Evolutionary conservation across 176 grass and related monocot genomes (phyloP), one percentile per base, ranked within the genome.

Genomic region (Carex littledalei): DNA sequence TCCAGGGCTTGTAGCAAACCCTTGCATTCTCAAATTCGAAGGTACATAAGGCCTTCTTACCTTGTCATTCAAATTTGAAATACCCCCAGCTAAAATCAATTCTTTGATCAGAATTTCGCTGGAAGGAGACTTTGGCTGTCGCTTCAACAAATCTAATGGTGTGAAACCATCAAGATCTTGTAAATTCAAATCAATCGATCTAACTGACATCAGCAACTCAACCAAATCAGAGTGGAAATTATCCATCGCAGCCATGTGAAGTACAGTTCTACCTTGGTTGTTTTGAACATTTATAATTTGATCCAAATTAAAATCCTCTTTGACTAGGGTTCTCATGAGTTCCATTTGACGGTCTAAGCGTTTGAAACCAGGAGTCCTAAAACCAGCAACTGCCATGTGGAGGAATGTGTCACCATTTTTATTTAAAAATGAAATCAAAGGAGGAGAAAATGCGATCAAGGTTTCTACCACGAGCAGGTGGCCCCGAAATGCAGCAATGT

Each of bases 381-480:
- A 99, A 20, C 97, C 93, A 14, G 93, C 88, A 63, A 96, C 92
- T n/a, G 88, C 93, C 81, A 89, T 94, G 32, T 99, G 97, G 47
- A 99, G 90, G 84, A 99, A 96, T 20, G 97, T 94, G 73, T 96
- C 90, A 2, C 97, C 97, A 52, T 85, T 79, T 45, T 88, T 86
- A 41, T 99, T 99, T 71, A 80, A 63, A 66, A 76, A 86, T 66
- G 80, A 70, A 10, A 89, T 60, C 67, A 86, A 67, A 52, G 91
- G 85, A 63, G 97, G 88, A 69, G 87, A 99, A 21, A 86, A 89
- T 61, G 50, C 60, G 41, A 91, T 74, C 77, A 99, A 74, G 71
- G 84, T 86, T 69, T 96, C 87, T 18, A 94, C 80, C 59, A 96
- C 91, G 9, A 80, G 62, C 61, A 90, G 88, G 56, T 99, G 87